These are phyloP conservation scores for Eudorina sp. DNA, from an alignment of 139 green algal species.

Conservation along the genomic window DNA sequence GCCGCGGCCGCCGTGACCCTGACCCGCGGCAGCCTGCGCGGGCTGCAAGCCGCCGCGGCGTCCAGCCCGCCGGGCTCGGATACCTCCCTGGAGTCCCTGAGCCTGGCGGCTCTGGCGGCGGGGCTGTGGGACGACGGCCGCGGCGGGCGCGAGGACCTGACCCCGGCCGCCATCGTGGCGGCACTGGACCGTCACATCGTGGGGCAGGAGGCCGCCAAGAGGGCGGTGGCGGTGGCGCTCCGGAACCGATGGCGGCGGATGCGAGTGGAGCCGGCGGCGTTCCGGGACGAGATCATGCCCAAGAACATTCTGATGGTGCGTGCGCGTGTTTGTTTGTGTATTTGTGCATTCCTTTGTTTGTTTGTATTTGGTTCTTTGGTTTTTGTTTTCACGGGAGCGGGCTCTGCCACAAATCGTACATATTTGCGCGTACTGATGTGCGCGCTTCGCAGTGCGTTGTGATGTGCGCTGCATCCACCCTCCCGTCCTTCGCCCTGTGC, in stretches of 20 bases:
- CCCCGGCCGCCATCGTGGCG: constrained; percentile 55
- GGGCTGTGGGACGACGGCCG: constrained; percentile 33
- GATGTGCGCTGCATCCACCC: too few relatives aligned
- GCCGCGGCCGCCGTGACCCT: neutral
- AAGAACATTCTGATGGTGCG: constrained; percentile 97
- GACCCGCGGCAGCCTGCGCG: neutral
- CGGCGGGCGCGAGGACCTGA: constrained; percentile 40
- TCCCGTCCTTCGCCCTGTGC: too few relatives aligned
- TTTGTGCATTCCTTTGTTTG: too few relatives aligned
- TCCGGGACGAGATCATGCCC: constrained; percentile 91
- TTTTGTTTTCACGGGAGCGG: too few relatives aligned
- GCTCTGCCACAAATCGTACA: too few relatives aligned
- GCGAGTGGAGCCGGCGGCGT: constrained; percentile 63
- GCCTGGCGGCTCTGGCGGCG: constrained; percentile 13
- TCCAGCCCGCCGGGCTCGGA: neutral
- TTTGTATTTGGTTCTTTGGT: too few relatives aligned
- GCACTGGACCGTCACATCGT: constrained; percentile 91
- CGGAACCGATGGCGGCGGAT: constrained; percentile 94
- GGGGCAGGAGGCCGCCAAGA: constrained; percentile 90
- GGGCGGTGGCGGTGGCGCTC: constrained; percentile 94
- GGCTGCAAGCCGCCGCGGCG: constrained; percentile 8
- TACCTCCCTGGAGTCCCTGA: neutral
- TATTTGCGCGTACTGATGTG: too few relatives aligned
- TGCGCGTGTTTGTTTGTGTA: too few relatives aligned
- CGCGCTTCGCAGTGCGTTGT: too few relatives aligned